Percentiles rank a stretch among this genome's conserved stretches.
Conservation (phyloP, 192 early-diverging fungal genomes). For the Gonapodya sp. region DNA sequence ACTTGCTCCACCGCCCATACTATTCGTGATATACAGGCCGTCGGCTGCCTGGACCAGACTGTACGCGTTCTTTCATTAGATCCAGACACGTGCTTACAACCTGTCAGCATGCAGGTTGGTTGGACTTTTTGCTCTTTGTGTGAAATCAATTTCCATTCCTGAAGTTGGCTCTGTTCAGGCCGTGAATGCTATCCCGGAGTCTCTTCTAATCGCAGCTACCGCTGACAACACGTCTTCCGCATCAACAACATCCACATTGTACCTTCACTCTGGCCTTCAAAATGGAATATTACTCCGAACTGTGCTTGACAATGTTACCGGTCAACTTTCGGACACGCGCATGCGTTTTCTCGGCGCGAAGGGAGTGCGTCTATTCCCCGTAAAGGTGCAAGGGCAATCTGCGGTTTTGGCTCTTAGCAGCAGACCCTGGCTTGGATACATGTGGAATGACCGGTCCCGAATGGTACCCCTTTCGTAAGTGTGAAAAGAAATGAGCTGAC, state of each 20-base stretch:
- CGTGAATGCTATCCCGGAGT: conserved; percentile 50
- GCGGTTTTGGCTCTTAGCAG: conserved; percentile 76
- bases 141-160: not conserved
- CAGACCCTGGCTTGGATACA: conserved; percentile 84
- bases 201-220: conserved; percentile 55
- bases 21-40: conserved; percentile 36
- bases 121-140: no score
- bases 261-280: conserved; percentile 76
- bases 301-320: conserved; percentile 69
- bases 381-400: conserved; percentile 46
- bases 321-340: conserved; percentile 70
- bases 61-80: conserved; percentile 83
- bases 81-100: conserved; percentile 63
- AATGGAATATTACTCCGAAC: conserved; percentile 87
- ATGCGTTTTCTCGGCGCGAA: conserved; percentile 76
- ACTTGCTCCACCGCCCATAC: no score
- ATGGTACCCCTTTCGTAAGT: conserved; percentile 65
- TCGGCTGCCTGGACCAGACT: conserved; percentile 84
- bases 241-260: conserved; percentile 31
- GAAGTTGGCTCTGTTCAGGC: no score
- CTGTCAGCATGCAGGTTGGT: conserved; percentile 54
- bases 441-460: conserved; percentile 57
- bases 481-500: not conserved
- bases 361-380: conserved; percentile 68
- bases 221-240: conserved; percentile 23